These are phyloP conservation scores for Otatea glauca DNA, from an alignment of 176 grass and related monocot genomes.

Conservation along the genomic window DNA sequence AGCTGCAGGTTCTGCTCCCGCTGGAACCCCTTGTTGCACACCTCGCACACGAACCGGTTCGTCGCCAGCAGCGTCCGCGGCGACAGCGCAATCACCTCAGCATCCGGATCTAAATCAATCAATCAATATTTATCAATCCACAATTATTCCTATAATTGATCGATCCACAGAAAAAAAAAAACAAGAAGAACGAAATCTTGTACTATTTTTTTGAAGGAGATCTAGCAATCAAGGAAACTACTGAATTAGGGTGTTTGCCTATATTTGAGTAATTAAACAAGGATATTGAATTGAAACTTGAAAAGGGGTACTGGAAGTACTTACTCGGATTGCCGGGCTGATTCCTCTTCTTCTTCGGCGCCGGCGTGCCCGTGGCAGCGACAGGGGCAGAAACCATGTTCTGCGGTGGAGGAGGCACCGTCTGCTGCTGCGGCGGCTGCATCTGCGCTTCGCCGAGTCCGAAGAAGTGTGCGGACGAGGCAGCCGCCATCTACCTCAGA, in stretches of 20 bases:
- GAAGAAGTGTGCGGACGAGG: conserved; percentile 46
- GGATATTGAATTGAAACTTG: background rate
- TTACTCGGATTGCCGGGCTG: conserved; percentile 57
- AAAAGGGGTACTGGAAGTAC: background rate
- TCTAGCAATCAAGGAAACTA: background rate
- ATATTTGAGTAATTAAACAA: background rate
- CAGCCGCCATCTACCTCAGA: conserved; percentile 30
- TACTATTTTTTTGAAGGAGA: background rate
- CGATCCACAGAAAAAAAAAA: background rate
- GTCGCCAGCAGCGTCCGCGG: conserved; percentile 94
- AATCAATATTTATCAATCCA: background rate
- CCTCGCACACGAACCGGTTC: conserved; percentile 97
- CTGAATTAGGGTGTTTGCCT: background rate
- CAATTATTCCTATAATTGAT: background rate
- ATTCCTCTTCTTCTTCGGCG: conserved; percentile 55
- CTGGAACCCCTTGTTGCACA: conserved; percentile 98
- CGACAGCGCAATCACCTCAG: conserved; percentile 95
- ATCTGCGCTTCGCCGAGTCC: conserved; percentile 38
- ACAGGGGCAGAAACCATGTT: background rate
- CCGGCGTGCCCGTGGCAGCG: conserved; percentile 3
- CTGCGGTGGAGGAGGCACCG: background rate
- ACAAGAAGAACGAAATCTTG: background rate
- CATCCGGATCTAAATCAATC: conserved; percentile 68
- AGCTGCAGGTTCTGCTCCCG: conserved; percentile 99
- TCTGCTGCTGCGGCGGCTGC: conserved; percentile 22